phyloP scores from a whole-genome alignment of 83 land plant genomes.

The Larix sibirica region DNA sequence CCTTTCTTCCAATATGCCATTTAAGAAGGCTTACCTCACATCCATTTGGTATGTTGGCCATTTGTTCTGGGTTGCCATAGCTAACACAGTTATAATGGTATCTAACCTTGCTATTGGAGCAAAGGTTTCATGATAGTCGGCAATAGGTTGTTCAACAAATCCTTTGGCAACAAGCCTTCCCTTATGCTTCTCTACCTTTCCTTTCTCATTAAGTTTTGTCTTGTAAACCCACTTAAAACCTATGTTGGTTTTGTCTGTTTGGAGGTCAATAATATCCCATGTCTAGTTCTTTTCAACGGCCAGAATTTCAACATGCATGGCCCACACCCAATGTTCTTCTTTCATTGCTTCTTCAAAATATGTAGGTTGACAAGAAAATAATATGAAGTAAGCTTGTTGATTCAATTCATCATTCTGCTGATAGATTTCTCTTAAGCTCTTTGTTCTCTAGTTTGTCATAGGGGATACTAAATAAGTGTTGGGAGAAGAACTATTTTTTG shows the following conservation, averaged over 20 bases:
- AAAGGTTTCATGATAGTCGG: slow-evolving; percentile 18
- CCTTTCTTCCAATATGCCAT: background rate
- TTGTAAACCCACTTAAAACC: slow-evolving; percentile 25
- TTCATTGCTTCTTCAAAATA: slow-evolving; percentile 13
- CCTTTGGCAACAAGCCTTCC: slow-evolving; percentile 21
- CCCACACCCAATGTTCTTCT: slow-evolving; percentile 9
- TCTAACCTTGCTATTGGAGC: slow-evolving; percentile 12
- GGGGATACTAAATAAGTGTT: no score
- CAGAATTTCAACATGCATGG: slow-evolving; percentile 25
- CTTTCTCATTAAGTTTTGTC: slow-evolving; percentile 15
- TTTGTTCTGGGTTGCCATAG: slow-evolving; percentile 9
- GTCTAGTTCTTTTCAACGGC: slow-evolving; percentile 23
- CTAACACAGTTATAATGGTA: background rate
- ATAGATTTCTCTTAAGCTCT: background rate
- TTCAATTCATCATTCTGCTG: background rate
- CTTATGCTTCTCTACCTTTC: no score
- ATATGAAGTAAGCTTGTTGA: background rate
- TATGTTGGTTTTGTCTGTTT: background rate
- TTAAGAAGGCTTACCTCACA: background rate
- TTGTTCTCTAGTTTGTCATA: background rate
- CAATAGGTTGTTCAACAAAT: background rate
- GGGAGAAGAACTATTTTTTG: background rate
- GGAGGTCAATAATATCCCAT: slow-evolving; percentile 16
- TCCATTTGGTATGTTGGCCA: background rate
- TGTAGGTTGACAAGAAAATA: background rate